Base-by-base conservation (phyloP, 805 yeast genomes). In the Diddensiella caesifluorescens region DNA sequence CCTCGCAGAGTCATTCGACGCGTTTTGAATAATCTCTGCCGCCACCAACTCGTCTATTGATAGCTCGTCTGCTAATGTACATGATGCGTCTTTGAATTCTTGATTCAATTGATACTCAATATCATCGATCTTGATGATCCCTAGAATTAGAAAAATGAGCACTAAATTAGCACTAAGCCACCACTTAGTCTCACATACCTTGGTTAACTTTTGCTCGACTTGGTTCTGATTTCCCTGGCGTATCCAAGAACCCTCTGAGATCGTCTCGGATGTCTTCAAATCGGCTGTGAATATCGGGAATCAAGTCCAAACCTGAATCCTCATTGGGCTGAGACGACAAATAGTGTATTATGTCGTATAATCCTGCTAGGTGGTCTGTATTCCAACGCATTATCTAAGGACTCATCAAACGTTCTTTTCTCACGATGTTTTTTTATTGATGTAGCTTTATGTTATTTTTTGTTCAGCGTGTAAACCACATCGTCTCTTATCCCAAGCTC, bases 41-140 rank as follows among this genome's bases (percentile, higher is more conserved):
- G 85, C 74, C 2, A 74, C 68, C 22, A 83, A 39, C 58, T 90
- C 97, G 60, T 90, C 95, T 39, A 90, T 65, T 38, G 83, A 69
- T 39, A 90, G 68, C 28, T 77, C 78, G 48, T 79, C 84, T 0
- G 89, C 66, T 13, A 83, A 55, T 19, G 68, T 67, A 3, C 78
- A 67, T 0, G 87, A 73, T 3, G 74, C 68, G 39, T 77, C 70
- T 29, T 82, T 68, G 51, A 87, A 89, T 28, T 76, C 75, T 35
- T 75, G 67, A 55, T 83, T 86, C 23, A 89, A 60, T 45, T 74
- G 73, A 51, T 74, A 80, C 35, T 75, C 75, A 15, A 47, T 80
- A 52, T 72, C 79, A 15, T 69, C 63, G 23, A 88, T 65, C 6
- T 56, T 57, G 4, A 80, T 57, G 23, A 62, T 68, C 3, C 75